Evolutionary conservation across 768 basidiomycete genomes (phyloP), one percentile per base, ranked within the genome.

Genomic region (Suillus subalutaceus): DNA sequence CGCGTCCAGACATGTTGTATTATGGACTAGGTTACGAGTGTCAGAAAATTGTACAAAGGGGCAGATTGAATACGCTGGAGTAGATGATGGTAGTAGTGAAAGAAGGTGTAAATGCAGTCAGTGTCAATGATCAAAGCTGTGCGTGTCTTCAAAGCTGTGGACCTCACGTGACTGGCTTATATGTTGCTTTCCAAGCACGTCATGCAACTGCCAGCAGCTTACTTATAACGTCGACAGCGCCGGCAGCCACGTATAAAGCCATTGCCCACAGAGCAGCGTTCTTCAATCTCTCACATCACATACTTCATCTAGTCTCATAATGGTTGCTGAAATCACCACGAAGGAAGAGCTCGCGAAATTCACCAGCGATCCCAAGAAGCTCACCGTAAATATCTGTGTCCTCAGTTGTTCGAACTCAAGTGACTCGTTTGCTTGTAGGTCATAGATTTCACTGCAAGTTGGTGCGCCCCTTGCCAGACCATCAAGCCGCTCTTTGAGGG

Each of bases 381-480:
- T 59, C 23, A 59, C 38, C 0, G 58, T 59, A 38, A 26, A 6
- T 18, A 59, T 59, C 26, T 26, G 23, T 59, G 16, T 23, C 16
- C 9, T 41, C 23, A 30, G n/a, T 41, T 12, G n/a, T 16, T 26
- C 20, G 32, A 35, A 9, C 16, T 10, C 23, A 26, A 59, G 58
- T 26, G 16, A 41, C 38, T 30, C 18, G 1, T 26, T 40, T 26
- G 5, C 4, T 59, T 26, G 23, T 38, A 59, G 58, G 23, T 59
- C 13, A 59, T 59, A 26, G 58, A 59, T 30, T 59, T 59, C 26
- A 59, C 58, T 26, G 58, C 58, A 18, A 26, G 38, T 26, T 59
- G 92, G 93, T 94, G 93, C 83, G 89, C 90, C 2, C 93, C 93
- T 43, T 95, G 93, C 74, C 91, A 92, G 76, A 83, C 83, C 50